phyloP scores from a whole-genome alignment of 352 stramenopile species.

The Globisporangium megalacanthum region DNA sequence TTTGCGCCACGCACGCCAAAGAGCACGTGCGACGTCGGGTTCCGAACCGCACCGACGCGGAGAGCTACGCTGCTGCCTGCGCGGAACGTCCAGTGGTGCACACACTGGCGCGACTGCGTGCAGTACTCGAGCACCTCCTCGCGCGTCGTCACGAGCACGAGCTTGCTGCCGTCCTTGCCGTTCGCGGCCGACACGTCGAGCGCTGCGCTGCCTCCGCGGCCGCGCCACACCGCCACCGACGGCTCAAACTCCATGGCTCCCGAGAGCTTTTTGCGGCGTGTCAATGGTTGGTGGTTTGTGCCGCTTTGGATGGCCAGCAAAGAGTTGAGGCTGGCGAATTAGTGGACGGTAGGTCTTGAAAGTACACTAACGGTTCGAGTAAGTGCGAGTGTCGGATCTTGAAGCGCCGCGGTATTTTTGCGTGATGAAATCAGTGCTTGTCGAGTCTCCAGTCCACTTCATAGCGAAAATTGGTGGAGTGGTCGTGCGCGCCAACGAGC shows the following conservation, averaged over 20 bases:
- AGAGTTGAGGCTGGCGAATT: no score
- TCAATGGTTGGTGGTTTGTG: no score
- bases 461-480: background rate
- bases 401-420: no score
- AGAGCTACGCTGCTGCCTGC: conserved; percentile 31
- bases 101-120: conserved; percentile 52
- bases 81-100: conserved; percentile 76
- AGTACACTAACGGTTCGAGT: no score
- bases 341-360: no score
- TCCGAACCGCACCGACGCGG: conserved; percentile 42
- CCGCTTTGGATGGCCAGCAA: no score
- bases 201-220: conserved; percentile 39
- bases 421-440: no score
- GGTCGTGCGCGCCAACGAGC: conserved; percentile 1
- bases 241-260: conserved; percentile 65
- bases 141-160: conserved; percentile 56
- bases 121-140: conserved; percentile 69
- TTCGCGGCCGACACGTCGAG: conserved; percentile 35
- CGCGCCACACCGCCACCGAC: conserved; percentile 55
- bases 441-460: background rate
- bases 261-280: no score
- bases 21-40: conserved; percentile 47
- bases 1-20: conserved; percentile 56
- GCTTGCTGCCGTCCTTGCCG: conserved; percentile 44
- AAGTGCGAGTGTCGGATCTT: no score